A percentile compares a stretch with the other conserved stretches of the same genome.
Conservation (phyloP, 768 basidiomycete genomes). For the Pluteus cervinus region DNA sequence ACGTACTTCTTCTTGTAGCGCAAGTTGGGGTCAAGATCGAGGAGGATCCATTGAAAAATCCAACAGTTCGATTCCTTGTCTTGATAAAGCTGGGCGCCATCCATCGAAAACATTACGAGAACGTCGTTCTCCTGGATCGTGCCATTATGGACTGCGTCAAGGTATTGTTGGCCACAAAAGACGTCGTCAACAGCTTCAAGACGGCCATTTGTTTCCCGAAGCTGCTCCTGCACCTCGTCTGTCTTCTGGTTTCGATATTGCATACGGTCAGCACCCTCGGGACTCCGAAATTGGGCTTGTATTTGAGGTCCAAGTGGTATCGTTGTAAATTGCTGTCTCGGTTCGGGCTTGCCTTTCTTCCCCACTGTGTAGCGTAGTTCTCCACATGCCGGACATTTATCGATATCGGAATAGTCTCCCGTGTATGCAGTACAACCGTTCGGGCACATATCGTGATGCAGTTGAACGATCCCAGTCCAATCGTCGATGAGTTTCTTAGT, state of each 20-base stretch:
- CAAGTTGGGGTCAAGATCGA: slow-evolving; percentile 20
- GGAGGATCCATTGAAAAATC: slow-evolving; percentile 32
- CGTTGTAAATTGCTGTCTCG: slow-evolving; percentile 17
- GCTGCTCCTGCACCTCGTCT: slow-evolving; percentile 5
- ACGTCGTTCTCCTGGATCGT: slow-evolving; percentile 21
- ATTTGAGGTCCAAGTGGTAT: slow-evolving; percentile 30
- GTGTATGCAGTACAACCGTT: slow-evolving; percentile 2
- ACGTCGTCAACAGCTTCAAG: slow-evolving; percentile 16
- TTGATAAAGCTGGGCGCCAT: slow-evolving; percentile 35
- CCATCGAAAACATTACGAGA: slow-evolving; percentile 28
- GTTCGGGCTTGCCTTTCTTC: slow-evolving; percentile 6
- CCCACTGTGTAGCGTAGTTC: not conserved
- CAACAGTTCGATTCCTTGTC: slow-evolving; percentile 27
- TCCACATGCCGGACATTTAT: not conserved
- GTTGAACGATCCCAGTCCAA: not conserved
- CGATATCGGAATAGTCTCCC: not conserved
- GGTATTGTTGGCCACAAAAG: slow-evolving; percentile 19
- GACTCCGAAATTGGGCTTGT: slow-evolving; percentile 19
- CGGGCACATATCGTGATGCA: slow-evolving; percentile 3
- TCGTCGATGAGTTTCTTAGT: not conserved
- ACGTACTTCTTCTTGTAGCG: slow-evolving; percentile 27
- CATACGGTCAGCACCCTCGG: slow-evolving; percentile 12
- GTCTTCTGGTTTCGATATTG: slow-evolving; percentile 10
- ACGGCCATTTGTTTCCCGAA: not conserved
- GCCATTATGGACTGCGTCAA: slow-evolving; percentile 8